A percentile compares a stretch with the other conserved stretches of the same genome.
Evolutionary conservation across 2,329 filamentous ascomycete species (phyloP).

Genomic region (Coleophoma cylindrospora): DNA sequence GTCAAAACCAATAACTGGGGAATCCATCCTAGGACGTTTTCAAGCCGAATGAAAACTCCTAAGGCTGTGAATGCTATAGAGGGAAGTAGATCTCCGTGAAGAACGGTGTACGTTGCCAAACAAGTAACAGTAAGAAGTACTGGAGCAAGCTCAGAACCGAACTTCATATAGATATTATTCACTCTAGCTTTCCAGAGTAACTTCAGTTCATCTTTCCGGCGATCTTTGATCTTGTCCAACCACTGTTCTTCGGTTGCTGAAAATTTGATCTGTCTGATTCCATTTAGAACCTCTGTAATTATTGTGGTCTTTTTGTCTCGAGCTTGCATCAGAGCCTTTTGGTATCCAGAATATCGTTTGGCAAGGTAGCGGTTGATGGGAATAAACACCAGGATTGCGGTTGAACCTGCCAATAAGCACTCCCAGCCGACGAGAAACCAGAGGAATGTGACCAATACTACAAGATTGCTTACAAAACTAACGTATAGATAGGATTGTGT

Average conservation of each 20-base stretch:
- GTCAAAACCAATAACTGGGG: constrained; percentile 71
- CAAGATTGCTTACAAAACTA: no score
- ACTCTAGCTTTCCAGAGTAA: constrained; percentile 63
- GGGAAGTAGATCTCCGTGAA: constrained; percentile 59
- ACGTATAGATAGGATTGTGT: no score
- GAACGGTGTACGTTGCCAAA: constrained; percentile 45
- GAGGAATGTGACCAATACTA: no score
- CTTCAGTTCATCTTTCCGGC: constrained; percentile 61
- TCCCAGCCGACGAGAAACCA: no score
- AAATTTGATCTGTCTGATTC: constrained; percentile 82
- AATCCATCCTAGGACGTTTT: constrained; percentile 59
- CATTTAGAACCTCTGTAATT: constrained; percentile 71
- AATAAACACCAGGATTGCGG: no score
- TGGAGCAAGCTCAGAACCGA: constrained; percentile 60
- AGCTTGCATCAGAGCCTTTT: constrained; percentile 69
- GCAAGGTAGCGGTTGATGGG: no score
- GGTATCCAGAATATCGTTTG: constrained; percentile 19
- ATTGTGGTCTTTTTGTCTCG: constrained; percentile 71
- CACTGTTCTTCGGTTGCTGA: constrained; percentile 71
- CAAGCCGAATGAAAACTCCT: constrained; percentile 68
- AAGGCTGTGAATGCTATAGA: constrained; percentile 78
- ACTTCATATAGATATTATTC: constrained; percentile 56
- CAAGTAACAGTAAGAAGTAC: no score
- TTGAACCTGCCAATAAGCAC: no score
- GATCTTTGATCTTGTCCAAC: constrained; percentile 62